phyloP scores from a whole-genome alignment of 2,329 filamentous ascomycete genomes.

The Chaetomiaceae sp. region DNA sequence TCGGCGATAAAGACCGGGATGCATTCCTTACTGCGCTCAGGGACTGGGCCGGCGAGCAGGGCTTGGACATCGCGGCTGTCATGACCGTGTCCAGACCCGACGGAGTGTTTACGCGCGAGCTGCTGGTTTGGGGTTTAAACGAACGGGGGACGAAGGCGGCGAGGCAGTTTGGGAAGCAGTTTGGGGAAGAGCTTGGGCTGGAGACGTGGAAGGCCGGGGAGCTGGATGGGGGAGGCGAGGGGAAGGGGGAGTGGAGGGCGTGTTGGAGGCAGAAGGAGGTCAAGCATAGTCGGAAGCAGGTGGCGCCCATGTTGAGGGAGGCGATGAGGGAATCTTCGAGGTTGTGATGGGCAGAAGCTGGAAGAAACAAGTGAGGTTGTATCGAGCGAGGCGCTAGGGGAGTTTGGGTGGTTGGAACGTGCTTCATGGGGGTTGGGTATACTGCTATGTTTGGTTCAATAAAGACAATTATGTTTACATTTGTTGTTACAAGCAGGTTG shows the following conservation, averaged over 20 bases:
- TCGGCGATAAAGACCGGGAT: slow-evolving; percentile 36
- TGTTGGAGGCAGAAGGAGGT: slow-evolving; percentile 65
- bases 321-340: slow-evolving; percentile 39
- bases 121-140: slow-evolving; percentile 62
- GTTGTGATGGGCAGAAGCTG: too few relatives aligned
- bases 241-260: slow-evolving; percentile 44
- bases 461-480: too few relatives aligned
- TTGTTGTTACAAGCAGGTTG: too few relatives aligned
- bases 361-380: too few relatives aligned
- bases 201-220: slow-evolving; percentile 48
- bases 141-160: slow-evolving; percentile 47
- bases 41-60: slow-evolving; percentile 51
- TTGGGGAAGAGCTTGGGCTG: slow-evolving; percentile 50
- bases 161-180: slow-evolving; percentile 48
- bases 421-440: too few relatives aligned
- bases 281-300: slow-evolving; percentile 61
- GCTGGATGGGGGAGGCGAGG: slow-evolving; percentile 38
- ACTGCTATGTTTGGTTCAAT: too few relatives aligned
- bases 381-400: too few relatives aligned
- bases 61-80: slow-evolving; percentile 59
- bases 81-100: slow-evolving; percentile 62
- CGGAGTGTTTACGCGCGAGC: slow-evolving; percentile 58
- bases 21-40: slow-evolving; percentile 46
- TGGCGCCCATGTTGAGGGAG: slow-evolving; percentile 62
- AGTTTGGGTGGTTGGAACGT: too few relatives aligned